Percentiles rank a stretch among this genome's conserved stretches.
These are phyloP conservation scores for Aspergillus hancockii DNA, from an alignment of 495 filamentous ascomycete genomes.

Conservation along the genomic window DNA sequence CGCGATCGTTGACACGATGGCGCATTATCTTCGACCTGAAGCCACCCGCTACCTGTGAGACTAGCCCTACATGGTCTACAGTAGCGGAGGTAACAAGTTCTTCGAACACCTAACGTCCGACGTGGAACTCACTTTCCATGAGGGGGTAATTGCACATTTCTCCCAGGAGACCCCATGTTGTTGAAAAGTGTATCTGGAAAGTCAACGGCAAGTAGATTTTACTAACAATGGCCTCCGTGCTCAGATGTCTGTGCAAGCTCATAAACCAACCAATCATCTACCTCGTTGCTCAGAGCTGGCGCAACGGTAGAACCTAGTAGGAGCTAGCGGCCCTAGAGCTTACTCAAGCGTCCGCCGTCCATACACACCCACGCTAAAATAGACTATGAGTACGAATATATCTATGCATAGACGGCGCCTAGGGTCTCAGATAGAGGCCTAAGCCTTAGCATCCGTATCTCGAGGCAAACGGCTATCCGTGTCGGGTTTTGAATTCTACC, in stretches of 20 bases:
- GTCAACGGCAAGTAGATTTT: background rate
- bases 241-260: background rate
- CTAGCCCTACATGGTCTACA: background rate
- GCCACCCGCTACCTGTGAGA: background rate
- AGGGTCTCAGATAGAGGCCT: conserved; percentile 2
- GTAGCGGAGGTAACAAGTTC: background rate
- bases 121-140: too few relatives aligned
- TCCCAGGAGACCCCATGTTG: too few relatives aligned
- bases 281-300: background rate
- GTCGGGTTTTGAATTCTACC: background rate
- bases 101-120: too few relatives aligned
- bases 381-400: background rate
- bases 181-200: background rate
- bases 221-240: background rate
- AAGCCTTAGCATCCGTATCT: background rate
- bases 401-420: background rate
- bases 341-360: background rate
- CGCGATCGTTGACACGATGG: background rate
- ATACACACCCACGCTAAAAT: background rate
- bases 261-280: background rate
- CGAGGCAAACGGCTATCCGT: background rate
- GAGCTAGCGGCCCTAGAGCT: background rate
- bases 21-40: background rate
- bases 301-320: background rate
- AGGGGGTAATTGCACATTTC: too few relatives aligned